Base-by-base conservation (phyloP, 306 rosid genomes). In the Begonia peltatifolia region DNA sequence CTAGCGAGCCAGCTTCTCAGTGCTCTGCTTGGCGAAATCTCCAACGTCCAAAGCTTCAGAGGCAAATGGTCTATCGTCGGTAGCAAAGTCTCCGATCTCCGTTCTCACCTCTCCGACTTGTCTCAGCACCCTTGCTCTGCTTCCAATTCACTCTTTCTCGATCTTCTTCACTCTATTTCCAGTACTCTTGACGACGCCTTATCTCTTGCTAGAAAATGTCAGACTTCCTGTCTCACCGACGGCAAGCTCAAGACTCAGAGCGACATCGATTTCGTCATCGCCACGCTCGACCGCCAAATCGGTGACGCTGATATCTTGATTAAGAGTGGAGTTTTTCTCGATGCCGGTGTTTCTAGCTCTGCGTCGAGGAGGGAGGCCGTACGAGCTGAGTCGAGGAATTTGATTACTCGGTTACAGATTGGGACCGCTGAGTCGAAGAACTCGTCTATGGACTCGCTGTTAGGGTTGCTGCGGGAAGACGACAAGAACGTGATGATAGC, bases 201-300 rank as follows among this genome's bases (percentile, higher is more conserved):
- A 23, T 64, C 74, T 1, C 81, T 90, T 44, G 66, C 87, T 10
- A 56, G 15, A 1, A 56, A 62, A 14, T 90, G 94, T 46, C 84
- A 65, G 47, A 60, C 65, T 62, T 53, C 64, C 0, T 13, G 30
- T 53, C 52, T 70, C 4, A 63, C 77, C 17, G 76, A 68, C 5
- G 97, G 97, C 3, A 85, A 85, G 72, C 94, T 90, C 71, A 70
- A 77, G 56, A 90, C 97, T 6, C 97, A 90, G 59, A 83, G 83
- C 75, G 87, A 85, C 64, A 62, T 90, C 55, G 94, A 85, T 54
- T 65, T 93, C 6, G 61, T 85, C 51, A 72, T 76, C 20, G 85
- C 94, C 12, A 71, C 63, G 49, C 78, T 90, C 51, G 74, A 83
- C 56, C 76, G 79, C 58, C 78, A 76, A 20, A 73, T 83, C 48